A percentile compares a stretch with the other conserved stretches of the same genome.
Conservation (phyloP, 23 red algal species). For the Gracilaria vermiculophylla region DNA sequence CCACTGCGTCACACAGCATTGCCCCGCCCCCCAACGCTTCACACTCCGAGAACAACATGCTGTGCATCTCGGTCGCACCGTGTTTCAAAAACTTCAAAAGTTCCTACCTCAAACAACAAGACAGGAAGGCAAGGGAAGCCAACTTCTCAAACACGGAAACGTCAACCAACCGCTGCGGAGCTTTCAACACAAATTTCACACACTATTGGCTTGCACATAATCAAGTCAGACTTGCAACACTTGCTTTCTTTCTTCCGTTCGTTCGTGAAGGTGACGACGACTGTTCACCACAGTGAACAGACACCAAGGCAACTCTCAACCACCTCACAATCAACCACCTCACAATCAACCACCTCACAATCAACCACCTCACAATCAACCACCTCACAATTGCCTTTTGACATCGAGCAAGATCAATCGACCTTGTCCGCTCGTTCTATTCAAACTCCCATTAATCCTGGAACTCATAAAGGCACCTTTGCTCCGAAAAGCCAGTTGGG, state of each 20-base stretch:
- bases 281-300: not conserved
- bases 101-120: not conserved
- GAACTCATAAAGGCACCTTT: not conserved
- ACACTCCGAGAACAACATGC: not conserved
- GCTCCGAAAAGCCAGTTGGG: not conserved
- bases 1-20: not conserved
- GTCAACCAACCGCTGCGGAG: not conserved
- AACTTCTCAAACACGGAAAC: not conserved
- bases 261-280: not conserved
- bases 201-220: constrained; percentile 5
- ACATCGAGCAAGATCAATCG: not conserved
- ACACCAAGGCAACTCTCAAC: too few species aligned
- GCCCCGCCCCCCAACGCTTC: not conserved
- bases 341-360: not conserved
- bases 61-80: not conserved
- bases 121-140: not conserved
- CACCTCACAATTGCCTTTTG: not conserved
- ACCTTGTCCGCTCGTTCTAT: not conserved
- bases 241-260: not conserved
- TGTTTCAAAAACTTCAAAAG: not conserved
- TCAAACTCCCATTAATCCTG: not conserved
- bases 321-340: not conserved
- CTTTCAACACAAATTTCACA: not conserved
- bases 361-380: not conserved
- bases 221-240: constrained; percentile 3